A percentile compares a stretch with the other conserved stretches of the same genome.
Conservation (phyloP, 1,139 yeast species). For the Lodderomyces jiufengensis region DNA sequence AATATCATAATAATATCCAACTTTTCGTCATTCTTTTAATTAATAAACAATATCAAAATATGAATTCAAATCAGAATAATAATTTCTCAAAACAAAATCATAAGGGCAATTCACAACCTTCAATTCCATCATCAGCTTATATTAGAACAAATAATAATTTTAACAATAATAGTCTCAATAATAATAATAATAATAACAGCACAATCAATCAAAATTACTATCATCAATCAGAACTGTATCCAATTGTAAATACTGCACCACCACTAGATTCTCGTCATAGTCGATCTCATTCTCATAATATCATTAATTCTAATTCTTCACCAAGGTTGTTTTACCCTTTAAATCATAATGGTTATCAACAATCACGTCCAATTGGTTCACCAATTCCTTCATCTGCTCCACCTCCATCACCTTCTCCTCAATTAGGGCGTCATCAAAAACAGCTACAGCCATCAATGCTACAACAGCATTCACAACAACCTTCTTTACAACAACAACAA, state of each 20-base stretch:
- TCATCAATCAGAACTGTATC: constrained; percentile 1
- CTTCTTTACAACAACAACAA: constrained; percentile 1
- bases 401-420: constrained; percentile 5
- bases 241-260: constrained; percentile 3
- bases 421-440: constrained; percentile 1
- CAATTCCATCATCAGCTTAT: no score
- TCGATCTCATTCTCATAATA: constrained; percentile 12
- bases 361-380: not conserved
- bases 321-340: constrained; percentile 10
- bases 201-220: not conserved
- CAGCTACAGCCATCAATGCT: not conserved
- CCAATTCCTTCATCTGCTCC: constrained; percentile 6
- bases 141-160: no score
- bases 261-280: constrained; percentile 4
- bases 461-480: not conserved
- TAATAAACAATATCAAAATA: no score
- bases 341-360: constrained; percentile 11
- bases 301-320: constrained; percentile 1
- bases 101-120: no score
- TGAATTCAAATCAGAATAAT: no score
- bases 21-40: constrained; percentile 3
- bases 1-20: not conserved
- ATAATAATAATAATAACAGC: no score
- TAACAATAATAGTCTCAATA: no score
- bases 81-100: no score